These are phyloP conservation scores for Skeletonema tropicum DNA, from an alignment of 108 stramenopile genomes.

Conservation along the genomic window DNA sequence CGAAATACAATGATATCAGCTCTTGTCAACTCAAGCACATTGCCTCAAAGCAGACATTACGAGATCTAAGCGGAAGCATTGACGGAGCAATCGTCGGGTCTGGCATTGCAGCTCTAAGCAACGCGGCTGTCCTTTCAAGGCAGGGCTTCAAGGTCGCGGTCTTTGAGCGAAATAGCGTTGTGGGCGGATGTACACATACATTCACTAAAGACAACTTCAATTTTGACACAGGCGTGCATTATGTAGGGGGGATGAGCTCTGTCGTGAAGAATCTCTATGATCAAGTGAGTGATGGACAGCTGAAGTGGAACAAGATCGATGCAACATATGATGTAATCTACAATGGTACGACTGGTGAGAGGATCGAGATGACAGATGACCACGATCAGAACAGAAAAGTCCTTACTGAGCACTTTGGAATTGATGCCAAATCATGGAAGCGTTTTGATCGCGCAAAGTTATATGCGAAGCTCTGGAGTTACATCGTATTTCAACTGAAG, in stretches of 20 bases:
- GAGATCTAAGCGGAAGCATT: conserved; percentile 34
- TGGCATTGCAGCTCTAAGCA: conserved; percentile 54
- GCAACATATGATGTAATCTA: conserved; percentile 49
- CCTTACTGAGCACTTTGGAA: conserved; percentile 26
- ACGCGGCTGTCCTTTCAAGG: conserved; percentile 35
- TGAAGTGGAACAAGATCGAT: conserved; percentile 50
- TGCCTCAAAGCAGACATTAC: conserved; percentile 12
- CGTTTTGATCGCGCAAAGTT: conserved; percentile 16
- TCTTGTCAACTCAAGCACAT: conserved; percentile 16
- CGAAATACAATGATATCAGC: conserved; percentile 25
- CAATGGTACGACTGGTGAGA: conserved; percentile 37
- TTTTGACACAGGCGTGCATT: conserved; percentile 60
- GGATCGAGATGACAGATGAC: conserved; percentile 40
- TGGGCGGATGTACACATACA: conserved; percentile 56
- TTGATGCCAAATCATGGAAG: conserved; percentile 9
- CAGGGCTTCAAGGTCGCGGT: conserved; percentile 54
- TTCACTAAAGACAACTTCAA: conserved; percentile 48
- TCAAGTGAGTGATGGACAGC: conserved; percentile 35
- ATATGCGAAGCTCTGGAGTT: conserved; percentile 28
- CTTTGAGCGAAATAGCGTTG: conserved; percentile 55
- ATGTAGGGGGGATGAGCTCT: conserved; percentile 21
- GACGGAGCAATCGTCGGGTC: conserved; percentile 52
- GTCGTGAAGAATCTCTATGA: conserved; percentile 26
- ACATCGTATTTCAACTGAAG: conserved; percentile 26
- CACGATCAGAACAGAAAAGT: conserved; percentile 19